A percentile compares a stretch with the other conserved stretches of the same genome.
Conservation (phyloP, 202 grass and related monocot species). For the Saccharum hybrid region DNA sequence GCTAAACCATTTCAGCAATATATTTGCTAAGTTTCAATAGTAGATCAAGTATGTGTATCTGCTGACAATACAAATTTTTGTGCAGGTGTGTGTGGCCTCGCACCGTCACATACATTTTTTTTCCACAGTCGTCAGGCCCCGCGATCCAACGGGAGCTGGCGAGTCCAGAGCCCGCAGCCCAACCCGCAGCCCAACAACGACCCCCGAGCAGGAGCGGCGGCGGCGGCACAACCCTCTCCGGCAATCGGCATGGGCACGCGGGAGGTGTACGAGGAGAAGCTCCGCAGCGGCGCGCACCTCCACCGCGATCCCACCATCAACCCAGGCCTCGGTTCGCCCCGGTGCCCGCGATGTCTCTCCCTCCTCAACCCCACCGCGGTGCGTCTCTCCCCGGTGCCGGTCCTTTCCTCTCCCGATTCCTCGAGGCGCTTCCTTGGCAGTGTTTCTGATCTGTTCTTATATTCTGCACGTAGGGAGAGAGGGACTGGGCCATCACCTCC, state of each 20-base stretch:
- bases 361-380: slow-evolving; percentile 69
- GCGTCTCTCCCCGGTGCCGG: background rate
- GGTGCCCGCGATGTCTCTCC: slow-evolving; percentile 87
- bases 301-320: slow-evolving; percentile 86
- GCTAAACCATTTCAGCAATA: too few relatives aligned
- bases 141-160: background rate
- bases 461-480: slow-evolving; percentile 52
- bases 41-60: too few relatives aligned
- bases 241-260: slow-evolving; percentile 67
- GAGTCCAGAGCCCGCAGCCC: background rate
- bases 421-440: background rate
- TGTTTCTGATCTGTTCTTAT: background rate
- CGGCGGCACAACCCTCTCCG: slow-evolving; percentile 10
- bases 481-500: slow-evolving; percentile 77
- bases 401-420: background rate
- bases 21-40: too few relatives aligned
- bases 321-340: slow-evolving; percentile 80
- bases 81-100: too few relatives aligned
- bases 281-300: slow-evolving; percentile 76
- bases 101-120: too few relatives aligned
- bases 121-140: too few relatives aligned
- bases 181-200: background rate
- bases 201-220: background rate
- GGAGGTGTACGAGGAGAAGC: slow-evolving; percentile 98
- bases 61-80: too few relatives aligned